Percentiles rank a stretch among this genome's conserved stretches.
phyloP scores from a whole-genome alignment of 73 alveolate species.

The Tetrahymena thermophila region DNA sequence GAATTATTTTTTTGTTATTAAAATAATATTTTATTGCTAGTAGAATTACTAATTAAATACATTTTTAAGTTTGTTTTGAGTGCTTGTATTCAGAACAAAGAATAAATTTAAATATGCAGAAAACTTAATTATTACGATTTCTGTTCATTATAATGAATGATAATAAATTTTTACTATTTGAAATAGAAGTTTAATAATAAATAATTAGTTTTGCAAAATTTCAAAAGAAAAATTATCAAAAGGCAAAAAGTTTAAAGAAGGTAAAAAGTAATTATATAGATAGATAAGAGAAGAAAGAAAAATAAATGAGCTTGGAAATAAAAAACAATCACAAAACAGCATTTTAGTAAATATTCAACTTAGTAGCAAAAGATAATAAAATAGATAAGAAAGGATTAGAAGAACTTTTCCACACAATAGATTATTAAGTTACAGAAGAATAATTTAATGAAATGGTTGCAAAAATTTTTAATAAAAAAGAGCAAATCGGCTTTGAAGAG shows the following conservation, averaged over 20 bases:
- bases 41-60: background rate
- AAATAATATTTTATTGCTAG: background rate
- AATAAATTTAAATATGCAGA: background rate
- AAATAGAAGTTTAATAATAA: background rate
- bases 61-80: no score
- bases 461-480: constrained; percentile 36
- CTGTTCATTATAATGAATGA: background rate
- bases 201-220: background rate
- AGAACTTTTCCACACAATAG: constrained; percentile 34
- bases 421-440: constrained; percentile 37
- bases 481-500: constrained; percentile 41
- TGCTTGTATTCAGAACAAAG: background rate
- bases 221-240: background rate
- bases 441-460: constrained; percentile 42
- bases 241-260: background rate
- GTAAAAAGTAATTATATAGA: no score
- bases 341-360: constrained; percentile 24
- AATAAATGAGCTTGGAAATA: constrained; percentile 34
- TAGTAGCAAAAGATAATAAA: constrained; percentile 35
- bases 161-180: no score
- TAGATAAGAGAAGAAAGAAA: background rate
- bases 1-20: no score
- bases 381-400: constrained; percentile 40
- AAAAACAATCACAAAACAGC: constrained; percentile 37
- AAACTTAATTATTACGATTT: background rate